phyloP scores from a whole-genome alignment of 768 basidiomycete genomes.

The Boletus tomentosulus region DNA sequence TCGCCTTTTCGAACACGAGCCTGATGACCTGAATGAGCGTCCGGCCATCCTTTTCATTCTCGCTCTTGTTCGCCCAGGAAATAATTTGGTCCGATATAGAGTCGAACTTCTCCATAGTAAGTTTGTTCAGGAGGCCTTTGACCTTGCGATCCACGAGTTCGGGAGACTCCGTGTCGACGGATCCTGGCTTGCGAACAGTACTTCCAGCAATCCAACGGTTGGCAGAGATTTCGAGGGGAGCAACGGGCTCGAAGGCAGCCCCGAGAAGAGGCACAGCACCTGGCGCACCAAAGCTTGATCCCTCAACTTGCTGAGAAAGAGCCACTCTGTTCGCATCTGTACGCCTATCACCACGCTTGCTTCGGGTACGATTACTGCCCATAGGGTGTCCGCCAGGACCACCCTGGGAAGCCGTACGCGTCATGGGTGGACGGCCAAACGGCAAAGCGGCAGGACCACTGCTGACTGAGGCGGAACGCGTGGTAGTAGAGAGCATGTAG shows the following conservation, averaged over 20 bases:
- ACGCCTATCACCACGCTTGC: slow-evolving; percentile 83
- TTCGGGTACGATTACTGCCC: slow-evolving; percentile 60
- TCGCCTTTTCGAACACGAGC: slow-evolving; percentile 96
- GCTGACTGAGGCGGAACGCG: slow-evolving; percentile 55
- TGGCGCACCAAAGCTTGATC: slow-evolving; percentile 28
- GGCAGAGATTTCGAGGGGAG: slow-evolving; percentile 69
- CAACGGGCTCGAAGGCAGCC: slow-evolving; percentile 57
- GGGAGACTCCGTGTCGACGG: slow-evolving; percentile 60
- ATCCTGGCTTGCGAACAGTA: slow-evolving; percentile 39
- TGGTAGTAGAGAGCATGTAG: slow-evolving; percentile 41
- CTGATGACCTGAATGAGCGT: slow-evolving; percentile 95
- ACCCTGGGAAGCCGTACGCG: slow-evolving; percentile 64
- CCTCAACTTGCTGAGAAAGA: slow-evolving; percentile 36
- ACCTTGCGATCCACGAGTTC: slow-evolving; percentile 92
- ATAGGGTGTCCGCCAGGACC: slow-evolving; percentile 49
- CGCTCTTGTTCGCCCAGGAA: slow-evolving; percentile 89
- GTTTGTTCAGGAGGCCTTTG: slow-evolving; percentile 87
- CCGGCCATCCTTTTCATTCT: slow-evolving; percentile 87
- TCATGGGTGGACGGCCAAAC: slow-evolving; percentile 61
- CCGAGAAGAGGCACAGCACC: slow-evolving; percentile 31
- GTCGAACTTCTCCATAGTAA: slow-evolving; percentile 96
- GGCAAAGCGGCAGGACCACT: slow-evolving; percentile 44
- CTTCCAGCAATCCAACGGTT: slow-evolving; percentile 74
- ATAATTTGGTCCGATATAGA: slow-evolving; percentile 95
- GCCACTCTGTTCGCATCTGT: slow-evolving; percentile 47